Evolutionary conservation across 352 stramenopile species (phyloP), one percentile per base, ranked within the genome.

Genomic region (Globisporangium okanoganense): DNA sequence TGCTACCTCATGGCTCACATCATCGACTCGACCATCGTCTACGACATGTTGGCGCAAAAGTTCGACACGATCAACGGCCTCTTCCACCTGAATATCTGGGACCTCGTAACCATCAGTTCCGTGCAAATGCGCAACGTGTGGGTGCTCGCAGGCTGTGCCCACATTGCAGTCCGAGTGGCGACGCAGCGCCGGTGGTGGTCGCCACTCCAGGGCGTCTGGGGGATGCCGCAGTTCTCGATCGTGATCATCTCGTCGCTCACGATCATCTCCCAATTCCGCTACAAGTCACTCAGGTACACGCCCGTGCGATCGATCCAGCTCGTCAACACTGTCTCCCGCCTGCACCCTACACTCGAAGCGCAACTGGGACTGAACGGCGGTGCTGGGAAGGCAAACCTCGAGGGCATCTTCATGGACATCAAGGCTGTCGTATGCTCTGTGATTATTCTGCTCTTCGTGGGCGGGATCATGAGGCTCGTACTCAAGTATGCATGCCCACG

Each of bases 171-270:
- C 9, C 25, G 24, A 20, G 20, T 27, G 43, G 10, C 9, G 10
- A 49, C 20, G 20, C 43, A 13, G 16, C 43, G 43, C 43, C 24
- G 25, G n/a, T 49, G n/a, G 20, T 49, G n/a, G 20, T 24, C 43
- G 8, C 8, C 25, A 5, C 24, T 49, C n/a, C 24, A 49, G 13
- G 41, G 41, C 5, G 5, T 47, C 14, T 47, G 41, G 4, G 65
- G 62, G 0, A 55, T 71, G 2, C 62, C 65, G 9, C 65, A 73
- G 31, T 70, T 71, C 35, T 65, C 61, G 8, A 54, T 76, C 31
- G 69, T 29, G 14, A 48, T 73, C 12, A 47, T 73, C 10, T 62
- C 65, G 3, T 41, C 48, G 33, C 45, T 64, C 22, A 64, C 62
- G 25, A 62, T 51, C 18, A 14, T 67, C 38, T 52, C 54, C 2